phyloP scores from a whole-genome alignment of 2,329 filamentous ascomycete genomes.

The Nothophoma quercina region DNA sequence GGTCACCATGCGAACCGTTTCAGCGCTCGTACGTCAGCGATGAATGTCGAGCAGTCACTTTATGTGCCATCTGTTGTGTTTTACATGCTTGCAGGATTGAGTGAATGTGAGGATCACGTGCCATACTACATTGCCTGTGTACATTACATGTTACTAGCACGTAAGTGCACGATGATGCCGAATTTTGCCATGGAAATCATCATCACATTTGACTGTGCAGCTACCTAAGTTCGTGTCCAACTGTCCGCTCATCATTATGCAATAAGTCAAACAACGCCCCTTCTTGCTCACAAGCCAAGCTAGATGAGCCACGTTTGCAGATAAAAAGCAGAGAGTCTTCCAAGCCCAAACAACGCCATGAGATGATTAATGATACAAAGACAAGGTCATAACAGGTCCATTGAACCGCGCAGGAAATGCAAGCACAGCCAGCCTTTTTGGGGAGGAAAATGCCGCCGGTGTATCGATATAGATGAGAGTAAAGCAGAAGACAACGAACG shows the following conservation, averaged over 20 bases:
- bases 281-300: conserved; percentile 17
- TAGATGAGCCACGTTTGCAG: conserved; percentile 14
- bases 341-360: conserved; percentile 17
- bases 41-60: background rate
- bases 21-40: conserved; percentile 1
- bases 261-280: conserved; percentile 39
- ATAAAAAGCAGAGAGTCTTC: conserved; percentile 17
- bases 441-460: conserved; percentile 33
- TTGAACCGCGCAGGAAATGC: conserved; percentile 20
- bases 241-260: conserved; percentile 38
- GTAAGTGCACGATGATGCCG: background rate
- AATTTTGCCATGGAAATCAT: conserved; percentile 10
- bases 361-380: conserved; percentile 21
- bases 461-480: conserved; percentile 17
- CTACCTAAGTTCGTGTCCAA: conserved; percentile 18
- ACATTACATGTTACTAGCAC: too few species aligned
- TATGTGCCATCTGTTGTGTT: background rate
- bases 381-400: conserved; percentile 15
- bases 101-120: background rate
- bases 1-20: conserved; percentile 5
- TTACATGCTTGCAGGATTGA: background rate
- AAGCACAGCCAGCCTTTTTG: conserved; percentile 40
- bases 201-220: conserved; percentile 18
- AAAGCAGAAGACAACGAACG: conserved; percentile 40
- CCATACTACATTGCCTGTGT: background rate